Conservation (phyloP, 441 rosid genomes). For the Croton laevigatus region DNA sequence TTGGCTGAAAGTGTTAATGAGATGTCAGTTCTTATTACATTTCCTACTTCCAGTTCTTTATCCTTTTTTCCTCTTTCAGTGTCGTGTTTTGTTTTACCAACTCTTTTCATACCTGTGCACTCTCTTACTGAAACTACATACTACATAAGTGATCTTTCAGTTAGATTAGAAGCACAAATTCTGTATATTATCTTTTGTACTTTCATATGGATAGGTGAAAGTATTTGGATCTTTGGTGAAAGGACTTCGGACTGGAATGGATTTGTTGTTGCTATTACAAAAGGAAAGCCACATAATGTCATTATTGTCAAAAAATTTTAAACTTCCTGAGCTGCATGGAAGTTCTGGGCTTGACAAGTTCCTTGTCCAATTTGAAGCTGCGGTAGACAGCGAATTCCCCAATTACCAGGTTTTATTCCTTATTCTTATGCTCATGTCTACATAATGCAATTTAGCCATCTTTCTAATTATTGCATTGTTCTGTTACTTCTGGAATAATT, state of each 20-base stretch:
- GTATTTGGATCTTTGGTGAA: slow-evolving; percentile 80
- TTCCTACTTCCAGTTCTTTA: not conserved
- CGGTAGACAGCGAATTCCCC: slow-evolving; percentile 85
- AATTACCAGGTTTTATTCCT: slow-evolving; percentile 65
- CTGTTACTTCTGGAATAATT: not conserved
- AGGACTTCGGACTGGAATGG: slow-evolving; percentile 76
- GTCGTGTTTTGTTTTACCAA: not conserved
- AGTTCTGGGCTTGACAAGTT: slow-evolving; percentile 55
- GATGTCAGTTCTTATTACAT: not conserved
- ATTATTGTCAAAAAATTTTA: slow-evolving; percentile 48
- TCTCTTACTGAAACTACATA: not conserved
- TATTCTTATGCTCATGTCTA: slow-evolving; percentile 14
- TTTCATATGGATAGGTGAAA: slow-evolving; percentile 56
- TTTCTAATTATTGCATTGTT: not conserved
- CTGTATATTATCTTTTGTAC: not conserved
- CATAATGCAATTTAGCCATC: not conserved
- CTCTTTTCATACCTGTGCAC: not conserved
- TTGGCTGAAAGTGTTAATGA: not conserved
- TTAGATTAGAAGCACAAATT: not conserved
- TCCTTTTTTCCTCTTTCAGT: not conserved
- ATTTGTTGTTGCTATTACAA: slow-evolving; percentile 58
- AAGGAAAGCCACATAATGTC: slow-evolving; percentile 48
- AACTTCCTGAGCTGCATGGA: slow-evolving; percentile 58
- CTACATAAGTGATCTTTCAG: not conserved
- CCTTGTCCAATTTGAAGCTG: slow-evolving; percentile 85